Percentiles rank a stretch among this genome's conserved stretches.
These are phyloP conservation scores for Olyra latifolia DNA, from an alignment of 176 grass and related monocot species.

Conservation along the genomic window DNA sequence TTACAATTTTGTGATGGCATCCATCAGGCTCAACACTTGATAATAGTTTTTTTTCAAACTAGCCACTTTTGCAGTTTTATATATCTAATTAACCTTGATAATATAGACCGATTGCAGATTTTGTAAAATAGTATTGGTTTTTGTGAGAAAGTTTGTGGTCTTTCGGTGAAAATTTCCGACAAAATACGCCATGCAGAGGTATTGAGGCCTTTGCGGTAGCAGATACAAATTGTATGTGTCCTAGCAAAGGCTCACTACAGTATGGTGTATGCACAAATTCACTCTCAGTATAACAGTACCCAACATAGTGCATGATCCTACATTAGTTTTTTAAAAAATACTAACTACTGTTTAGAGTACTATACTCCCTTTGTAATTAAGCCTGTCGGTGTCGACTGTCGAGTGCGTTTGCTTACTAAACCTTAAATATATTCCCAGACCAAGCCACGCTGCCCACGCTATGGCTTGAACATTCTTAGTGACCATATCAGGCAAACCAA, in stretches of 20 bases:
- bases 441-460: not conserved
- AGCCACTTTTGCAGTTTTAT: too few relatives aligned
- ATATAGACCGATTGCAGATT: too few relatives aligned
- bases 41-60: too few relatives aligned
- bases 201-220: not conserved
- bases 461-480: conserved; percentile 7
- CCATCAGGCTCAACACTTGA: too few relatives aligned
- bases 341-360: not conserved
- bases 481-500: conserved; percentile 2
- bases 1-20: too few relatives aligned
- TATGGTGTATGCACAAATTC: not conserved
- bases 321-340: not conserved
- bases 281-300: not conserved
- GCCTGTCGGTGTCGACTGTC: not conserved
- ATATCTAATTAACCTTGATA: too few relatives aligned
- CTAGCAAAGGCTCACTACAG: not conserved
- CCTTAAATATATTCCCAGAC: not conserved
- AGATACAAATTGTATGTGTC: not conserved
- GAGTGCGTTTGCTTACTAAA: conserved; percentile 5
- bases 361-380: not conserved
- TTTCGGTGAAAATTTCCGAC: not conserved
- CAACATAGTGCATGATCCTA: not conserved
- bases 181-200: not conserved
- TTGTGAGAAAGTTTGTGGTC: not conserved
- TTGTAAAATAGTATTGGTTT: not conserved